Evolutionary conservation across 257 asterid genomes (phyloP).

Genomic region (Solanum sejunctum): DNA sequence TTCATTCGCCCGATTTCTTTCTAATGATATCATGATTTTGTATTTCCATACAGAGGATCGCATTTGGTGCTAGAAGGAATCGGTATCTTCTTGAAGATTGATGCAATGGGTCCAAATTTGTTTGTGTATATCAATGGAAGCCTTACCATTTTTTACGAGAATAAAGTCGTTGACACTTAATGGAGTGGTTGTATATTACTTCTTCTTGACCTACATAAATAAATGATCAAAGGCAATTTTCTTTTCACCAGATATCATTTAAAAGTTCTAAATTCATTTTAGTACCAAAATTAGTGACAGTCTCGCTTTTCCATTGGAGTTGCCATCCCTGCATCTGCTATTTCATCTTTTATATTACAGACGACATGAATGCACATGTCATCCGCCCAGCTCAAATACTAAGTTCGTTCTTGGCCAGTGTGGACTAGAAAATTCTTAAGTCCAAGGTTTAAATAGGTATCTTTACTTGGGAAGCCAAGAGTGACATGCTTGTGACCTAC

Average conservation of each 20-base stretch:
- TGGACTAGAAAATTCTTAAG: neutral
- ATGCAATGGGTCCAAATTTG: neutral
- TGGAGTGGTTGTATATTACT: neutral
- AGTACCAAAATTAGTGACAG: neutral
- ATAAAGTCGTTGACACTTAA: neutral
- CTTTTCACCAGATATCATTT: neutral
- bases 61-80: conserved; percentile 86
- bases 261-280: neutral
- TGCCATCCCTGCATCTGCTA: neutral
- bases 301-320: neutral
- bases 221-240: neutral
- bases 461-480: neutral
- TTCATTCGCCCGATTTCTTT: neutral
- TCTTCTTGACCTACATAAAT: neutral
- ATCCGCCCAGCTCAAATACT: neutral
- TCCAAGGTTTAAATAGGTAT: neutral
- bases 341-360: neutral
- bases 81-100: conserved; percentile 64
- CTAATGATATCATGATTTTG: neutral
- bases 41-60: conserved; percentile 46
- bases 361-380: neutral
- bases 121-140: neutral
- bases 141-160: neutral
- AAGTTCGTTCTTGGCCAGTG: neutral
- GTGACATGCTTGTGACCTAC: neutral